A percentile compares a stretch with the other conserved stretches of the same genome.
Evolutionary conservation across 192 early-diverging fungal species (phyloP).

Genomic region (Rhizophlyctis rosea): DNA sequence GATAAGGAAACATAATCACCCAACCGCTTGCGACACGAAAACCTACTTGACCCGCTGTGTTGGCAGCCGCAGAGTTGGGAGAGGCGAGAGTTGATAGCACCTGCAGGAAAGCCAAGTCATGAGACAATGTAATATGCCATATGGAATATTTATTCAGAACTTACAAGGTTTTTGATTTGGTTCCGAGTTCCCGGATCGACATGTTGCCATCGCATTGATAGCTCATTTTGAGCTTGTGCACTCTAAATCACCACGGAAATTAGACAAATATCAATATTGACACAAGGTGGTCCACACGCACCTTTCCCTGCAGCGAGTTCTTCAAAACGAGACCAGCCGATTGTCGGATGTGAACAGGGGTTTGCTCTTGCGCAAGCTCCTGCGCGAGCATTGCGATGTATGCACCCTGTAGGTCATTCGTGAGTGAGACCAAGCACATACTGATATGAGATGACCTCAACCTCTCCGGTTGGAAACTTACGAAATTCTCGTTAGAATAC

Average conservation of each 20-base stretch:
- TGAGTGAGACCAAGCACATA: no score
- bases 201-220: conserved; percentile 45
- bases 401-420: conserved; percentile 43
- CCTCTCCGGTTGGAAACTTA: no score
- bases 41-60: conserved; percentile 62
- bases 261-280: not conserved
- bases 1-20: conserved; percentile 1
- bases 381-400: conserved; percentile 61
- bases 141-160: not conserved
- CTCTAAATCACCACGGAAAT: conserved; percentile 42
- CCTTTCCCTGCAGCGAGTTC: conserved; percentile 87
- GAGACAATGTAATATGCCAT: not conserved
- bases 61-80: conserved; percentile 53
- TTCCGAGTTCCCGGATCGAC: conserved; percentile 60
- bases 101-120: conserved; percentile 29
- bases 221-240: conserved; percentile 23
- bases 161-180: conserved; percentile 71
- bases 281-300: conserved; percentile 34
- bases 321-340: conserved; percentile 91
- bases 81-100: conserved; percentile 53
- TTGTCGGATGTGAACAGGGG: conserved; percentile 59
- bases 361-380: conserved; percentile 79
- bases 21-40: not conserved
- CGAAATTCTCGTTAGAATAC: conserved; percentile 77
- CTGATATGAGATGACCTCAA: no score